A percentile compares a stretch with the other conserved stretches of the same genome.
Conservation (phyloP, 768 basidiomycete species). For the Lentinula sp. region DNA sequence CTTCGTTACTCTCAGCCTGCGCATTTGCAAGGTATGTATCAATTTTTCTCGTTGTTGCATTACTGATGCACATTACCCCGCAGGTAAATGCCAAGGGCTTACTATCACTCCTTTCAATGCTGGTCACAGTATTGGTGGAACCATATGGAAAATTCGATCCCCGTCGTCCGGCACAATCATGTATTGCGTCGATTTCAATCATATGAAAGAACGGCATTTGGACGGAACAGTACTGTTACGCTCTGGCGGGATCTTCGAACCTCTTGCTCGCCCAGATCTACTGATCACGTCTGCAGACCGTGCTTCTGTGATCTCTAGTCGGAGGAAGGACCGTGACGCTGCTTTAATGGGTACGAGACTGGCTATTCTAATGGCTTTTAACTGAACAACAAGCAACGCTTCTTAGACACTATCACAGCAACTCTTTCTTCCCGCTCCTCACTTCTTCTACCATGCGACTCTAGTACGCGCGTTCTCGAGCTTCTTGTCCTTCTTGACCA, state of each 20-base stretch:
- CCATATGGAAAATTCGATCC: slow-evolving; percentile 98
- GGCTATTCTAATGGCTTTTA: background rate
- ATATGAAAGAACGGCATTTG: slow-evolving; percentile 92
- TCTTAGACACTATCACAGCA: slow-evolving; percentile 77
- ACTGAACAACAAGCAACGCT: background rate
- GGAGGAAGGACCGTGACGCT: slow-evolving; percentile 85
- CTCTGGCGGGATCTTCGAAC: slow-evolving; percentile 78
- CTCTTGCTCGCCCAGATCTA: slow-evolving; percentile 83
- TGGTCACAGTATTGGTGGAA: slow-evolving; percentile 93
- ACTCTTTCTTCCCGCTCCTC: slow-evolving; percentile 79
- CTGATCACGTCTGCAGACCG: slow-evolving; percentile 92
- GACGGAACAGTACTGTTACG: slow-evolving; percentile 88
- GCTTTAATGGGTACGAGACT: slow-evolving; percentile 67
- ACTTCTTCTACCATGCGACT: slow-evolving; percentile 86
- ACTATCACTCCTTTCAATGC: slow-evolving; percentile 95
- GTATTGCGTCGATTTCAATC: slow-evolving; percentile 94
- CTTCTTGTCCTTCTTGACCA: slow-evolving; percentile 94
- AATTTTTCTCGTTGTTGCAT: slow-evolving; percentile 5
- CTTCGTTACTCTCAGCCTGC: slow-evolving; percentile 94
- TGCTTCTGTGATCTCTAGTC: slow-evolving; percentile 74
- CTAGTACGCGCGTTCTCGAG: slow-evolving; percentile 92
- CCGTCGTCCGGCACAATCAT: slow-evolving; percentile 94
- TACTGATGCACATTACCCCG: slow-evolving; percentile 4
- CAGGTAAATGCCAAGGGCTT: slow-evolving; percentile 86
- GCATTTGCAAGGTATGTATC: slow-evolving; percentile 76